Evolutionary conservation across 164 flowering plant genomes (phyloP), one percentile per base, ranked within the genome.

Genomic region (Aristolochia fimbriata): DNA sequence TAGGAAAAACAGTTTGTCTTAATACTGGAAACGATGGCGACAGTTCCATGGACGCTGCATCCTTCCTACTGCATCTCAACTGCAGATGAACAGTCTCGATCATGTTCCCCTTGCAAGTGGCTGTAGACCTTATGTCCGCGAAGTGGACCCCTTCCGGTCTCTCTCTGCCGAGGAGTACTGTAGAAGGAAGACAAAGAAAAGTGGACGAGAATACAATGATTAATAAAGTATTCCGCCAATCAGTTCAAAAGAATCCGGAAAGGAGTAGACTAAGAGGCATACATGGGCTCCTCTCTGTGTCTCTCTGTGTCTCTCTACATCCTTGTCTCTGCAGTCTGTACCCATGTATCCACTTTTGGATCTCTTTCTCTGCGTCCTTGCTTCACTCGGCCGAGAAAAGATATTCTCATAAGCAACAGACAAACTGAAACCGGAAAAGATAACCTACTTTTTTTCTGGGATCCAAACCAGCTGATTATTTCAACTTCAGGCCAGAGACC

Each of bases 391-490:
- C 51, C 45, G 16, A 58, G 46, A 24, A 58, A 24, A 46, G 49
- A 46, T 58, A 46, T 58, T 58, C 61, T 58, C 61, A 41, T 58
- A 45, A 11, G 51, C 50, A 43, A 58, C 11, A 22, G 61, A 58
- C 51, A 58, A 58, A 20, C 49, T 46, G 50, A 30, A 58, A 58
- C 51, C 24, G 51, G 61, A 58, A 58, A 58, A 23, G 61, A 58
- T 46, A 21, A 11, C 46, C 61, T 58, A 23, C 61, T 58, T 58
- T 58, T 58, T 19, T n/a, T 19, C 12, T 22, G 20, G 23, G 51
- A 58, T 58, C 33, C 50, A 46, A 58, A 45, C 19, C 30, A 50
- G 53, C 47, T 41, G 19, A 58, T 45, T 19, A 13, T 46, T 58
- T 58, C 19, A 10, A 21, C 13, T 54, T 54, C 11, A 22, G 47